phyloP scores from a whole-genome alignment of 441 rosid genomes.

The Eugenia klotzschiana region DNA sequence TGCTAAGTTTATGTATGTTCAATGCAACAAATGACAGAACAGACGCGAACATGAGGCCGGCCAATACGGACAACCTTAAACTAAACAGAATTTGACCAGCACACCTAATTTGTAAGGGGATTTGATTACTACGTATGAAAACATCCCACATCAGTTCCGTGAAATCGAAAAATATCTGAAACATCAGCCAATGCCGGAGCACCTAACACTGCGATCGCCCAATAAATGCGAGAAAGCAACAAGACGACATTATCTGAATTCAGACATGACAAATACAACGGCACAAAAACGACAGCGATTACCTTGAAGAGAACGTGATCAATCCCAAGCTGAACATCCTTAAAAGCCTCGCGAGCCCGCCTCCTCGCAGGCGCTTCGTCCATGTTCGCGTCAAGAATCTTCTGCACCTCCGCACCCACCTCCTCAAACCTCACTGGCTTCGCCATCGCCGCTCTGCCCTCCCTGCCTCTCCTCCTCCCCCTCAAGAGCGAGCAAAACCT shows the following conservation, averaged over 20 bases:
- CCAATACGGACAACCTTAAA: not conserved
- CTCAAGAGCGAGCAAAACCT: conserved; percentile 4
- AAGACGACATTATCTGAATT: not conserved
- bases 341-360: conserved; percentile 69
- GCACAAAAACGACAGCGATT: not conserved
- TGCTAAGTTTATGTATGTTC: not conserved
- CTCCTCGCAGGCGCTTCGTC: conserved; percentile 65
- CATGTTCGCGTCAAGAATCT: conserved; percentile 40
- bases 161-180: not conserved
- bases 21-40: not conserved
- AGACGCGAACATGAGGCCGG: not conserved
- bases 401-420: conserved; percentile 37
- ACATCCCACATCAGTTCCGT: not conserved
- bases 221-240: not conserved
- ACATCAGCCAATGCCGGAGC: not conserved
- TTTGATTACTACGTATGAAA: not conserved
- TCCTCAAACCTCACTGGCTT: conserved; percentile 25
- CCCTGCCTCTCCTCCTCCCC: not conserved
- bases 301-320: conserved; percentile 87
- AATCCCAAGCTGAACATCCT: conserved; percentile 52
- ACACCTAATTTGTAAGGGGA: not conserved
- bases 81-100: not conserved
- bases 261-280: not conserved
- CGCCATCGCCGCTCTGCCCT: conserved; percentile 22
- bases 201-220: not conserved